Percentiles rank a stretch among this genome's conserved stretches.
These are phyloP conservation scores for Coemansia sp. DNA, from an alignment of 192 early-diverging fungal genomes.

Conservation along the genomic window DNA sequence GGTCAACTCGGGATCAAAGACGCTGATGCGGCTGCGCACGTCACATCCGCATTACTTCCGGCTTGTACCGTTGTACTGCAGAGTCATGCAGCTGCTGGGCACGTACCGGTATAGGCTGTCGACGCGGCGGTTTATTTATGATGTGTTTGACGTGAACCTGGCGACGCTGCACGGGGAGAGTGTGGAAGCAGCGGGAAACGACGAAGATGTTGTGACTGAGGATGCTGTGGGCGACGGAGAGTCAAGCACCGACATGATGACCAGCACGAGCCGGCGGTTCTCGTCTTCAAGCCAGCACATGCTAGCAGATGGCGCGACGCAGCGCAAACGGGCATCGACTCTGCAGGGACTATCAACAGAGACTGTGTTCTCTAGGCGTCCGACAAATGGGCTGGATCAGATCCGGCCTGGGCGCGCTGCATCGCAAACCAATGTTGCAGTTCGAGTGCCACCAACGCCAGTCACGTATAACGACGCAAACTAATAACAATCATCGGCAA, in stretches of 20 bases:
- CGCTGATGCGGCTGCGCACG: slow-evolving; percentile 46
- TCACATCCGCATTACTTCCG: slow-evolving; percentile 56
- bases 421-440: slow-evolving; percentile 1
- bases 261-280: slow-evolving; percentile 17
- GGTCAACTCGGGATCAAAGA: slow-evolving; percentile 46
- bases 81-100: slow-evolving; percentile 37
- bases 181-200: background rate
- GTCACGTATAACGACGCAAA: background rate
- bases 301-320: slow-evolving; percentile 13
- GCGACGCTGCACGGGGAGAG: slow-evolving; percentile 32
- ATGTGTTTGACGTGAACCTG: slow-evolving; percentile 54
- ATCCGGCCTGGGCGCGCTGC: slow-evolving; percentile 3
- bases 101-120: slow-evolving; percentile 52
- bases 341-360: slow-evolving; percentile 39
- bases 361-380: slow-evolving; percentile 37
- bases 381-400: slow-evolving; percentile 37
- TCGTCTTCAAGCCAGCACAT: slow-evolving; percentile 34
- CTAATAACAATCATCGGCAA: background rate
- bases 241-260: background rate
- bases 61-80: slow-evolving; percentile 37
- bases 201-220: background rate
- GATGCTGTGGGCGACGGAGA: background rate
- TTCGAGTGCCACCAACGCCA: slow-evolving; percentile 11
- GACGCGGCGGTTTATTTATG: slow-evolving; percentile 45
- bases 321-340: slow-evolving; percentile 51